Percentiles rank a stretch among this genome's conserved stretches.
Evolutionary conservation across 352 stramenopile species (phyloP).

Genomic region (Aphanomyces cochlioides): DNA sequence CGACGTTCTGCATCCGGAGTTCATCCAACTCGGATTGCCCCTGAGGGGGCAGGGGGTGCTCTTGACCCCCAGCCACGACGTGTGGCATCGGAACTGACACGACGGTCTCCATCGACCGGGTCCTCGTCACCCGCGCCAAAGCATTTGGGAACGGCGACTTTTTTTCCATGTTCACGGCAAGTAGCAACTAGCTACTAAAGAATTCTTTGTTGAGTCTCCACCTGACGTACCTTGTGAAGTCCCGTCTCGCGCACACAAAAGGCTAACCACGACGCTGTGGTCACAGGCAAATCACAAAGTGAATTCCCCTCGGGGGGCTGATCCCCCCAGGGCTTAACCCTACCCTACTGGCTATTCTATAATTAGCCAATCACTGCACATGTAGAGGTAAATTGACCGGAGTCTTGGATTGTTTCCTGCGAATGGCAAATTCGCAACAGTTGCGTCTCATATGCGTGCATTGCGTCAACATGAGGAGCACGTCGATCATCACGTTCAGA

Average conservation of each 20-base stretch:
- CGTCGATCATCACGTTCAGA: no score
- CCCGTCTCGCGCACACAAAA: conserved; percentile 1
- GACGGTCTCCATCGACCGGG: conserved; percentile 10
- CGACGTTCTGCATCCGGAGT: no score
- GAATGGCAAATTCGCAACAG: conserved; percentile 4
- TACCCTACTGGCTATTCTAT: background rate
- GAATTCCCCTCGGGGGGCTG: conserved; percentile 1
- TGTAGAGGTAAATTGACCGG: no score
- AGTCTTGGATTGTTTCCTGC: background rate
- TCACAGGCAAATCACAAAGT: conserved; percentile 9
- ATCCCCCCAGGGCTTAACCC: background rate
- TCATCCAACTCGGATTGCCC: conserved; percentile 1
- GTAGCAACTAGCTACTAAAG: background rate
- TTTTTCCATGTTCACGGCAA: conserved; percentile 3
- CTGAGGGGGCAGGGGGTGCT: background rate
- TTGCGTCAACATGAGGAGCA: no score
- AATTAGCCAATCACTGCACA: no score
- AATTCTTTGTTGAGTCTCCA: background rate
- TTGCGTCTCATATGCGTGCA: no score
- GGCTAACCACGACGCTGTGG: conserved; percentile 4
- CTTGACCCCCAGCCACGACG: background rate
- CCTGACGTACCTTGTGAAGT: no score
- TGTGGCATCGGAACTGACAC: background rate
- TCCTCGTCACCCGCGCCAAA: conserved; percentile 1
- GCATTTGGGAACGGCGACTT: background rate